Percentiles rank a stretch among this genome's conserved stretches.
These are phyloP conservation scores for Cutaneotrichosporon cavernicola DNA, from an alignment of 1,284 basidiomycete genomes.

Conservation along the genomic window DNA sequence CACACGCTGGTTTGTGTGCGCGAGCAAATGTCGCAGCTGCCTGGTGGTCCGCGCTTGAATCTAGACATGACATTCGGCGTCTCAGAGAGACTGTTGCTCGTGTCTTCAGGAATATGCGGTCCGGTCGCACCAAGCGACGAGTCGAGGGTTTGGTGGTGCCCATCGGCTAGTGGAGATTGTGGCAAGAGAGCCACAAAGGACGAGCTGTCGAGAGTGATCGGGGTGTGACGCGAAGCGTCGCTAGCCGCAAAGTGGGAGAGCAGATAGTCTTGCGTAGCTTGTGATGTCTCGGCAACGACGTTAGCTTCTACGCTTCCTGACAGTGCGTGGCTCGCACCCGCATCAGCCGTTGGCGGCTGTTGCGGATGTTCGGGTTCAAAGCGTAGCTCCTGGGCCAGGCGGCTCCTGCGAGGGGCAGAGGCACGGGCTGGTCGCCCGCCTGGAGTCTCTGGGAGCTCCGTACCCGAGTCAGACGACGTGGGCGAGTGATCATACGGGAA, in stretches of 20 bases:
- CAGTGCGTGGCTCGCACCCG: conserved; percentile 14
- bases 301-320: not conserved
- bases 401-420: conserved; percentile 13
- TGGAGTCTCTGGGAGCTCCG: conserved; percentile 9
- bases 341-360: not conserved
- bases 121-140: not conserved
- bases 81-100: conserved; percentile 6
- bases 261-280: conserved; percentile 31
- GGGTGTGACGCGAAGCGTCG: conserved; percentile 9
- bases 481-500: conserved; percentile 14
- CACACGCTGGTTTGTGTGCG: conserved; percentile 49
- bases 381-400: conserved; percentile 23
- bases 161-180: conserved; percentile 14
- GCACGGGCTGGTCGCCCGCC: conserved; percentile 7
- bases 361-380: conserved; percentile 1
- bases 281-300: conserved; percentile 8
- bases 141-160: conserved; percentile 2
- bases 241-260: conserved; percentile 31
- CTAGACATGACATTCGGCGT: conserved; percentile 34
- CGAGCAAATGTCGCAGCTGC: conserved; percentile 49
- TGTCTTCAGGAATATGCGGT: conserved; percentile 7
- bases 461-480: conserved; percentile 8
- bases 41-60: conserved; percentile 42
- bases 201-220: conserved; percentile 28
- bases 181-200: conserved; percentile 40